Evolutionary conservation across 1,284 basidiomycete species (phyloP).

Genomic region (Malassezia equina): DNA sequence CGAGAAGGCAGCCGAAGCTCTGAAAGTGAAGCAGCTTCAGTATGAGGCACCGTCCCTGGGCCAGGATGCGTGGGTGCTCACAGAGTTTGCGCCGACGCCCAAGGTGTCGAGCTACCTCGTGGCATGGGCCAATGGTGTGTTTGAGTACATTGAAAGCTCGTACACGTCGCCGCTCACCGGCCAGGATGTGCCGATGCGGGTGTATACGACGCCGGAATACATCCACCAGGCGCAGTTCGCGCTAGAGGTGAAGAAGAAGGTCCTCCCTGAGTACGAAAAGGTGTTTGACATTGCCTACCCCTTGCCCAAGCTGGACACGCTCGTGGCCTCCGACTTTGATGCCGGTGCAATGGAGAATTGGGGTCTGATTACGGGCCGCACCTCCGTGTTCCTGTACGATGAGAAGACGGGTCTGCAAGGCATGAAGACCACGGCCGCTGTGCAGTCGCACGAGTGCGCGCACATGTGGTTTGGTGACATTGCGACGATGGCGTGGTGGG

Average conservation of each 20-base stretch:
- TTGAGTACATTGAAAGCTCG: conserved; percentile 62
- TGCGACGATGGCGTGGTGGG: conserved; percentile 87
- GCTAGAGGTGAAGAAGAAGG: conserved; percentile 73
- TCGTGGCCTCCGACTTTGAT: conserved; percentile 62
- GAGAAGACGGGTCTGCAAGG: conserved; percentile 62
- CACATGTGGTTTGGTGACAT: conserved; percentile 66
- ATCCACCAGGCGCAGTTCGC: conserved; percentile 66
- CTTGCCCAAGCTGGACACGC: conserved; percentile 59
- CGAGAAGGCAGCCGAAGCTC: conserved; percentile 13
- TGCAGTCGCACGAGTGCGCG: conserved; percentile 64
- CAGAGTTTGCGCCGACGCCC: conserved; percentile 35
- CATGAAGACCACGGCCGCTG: conserved; percentile 66
- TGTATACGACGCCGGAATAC: conserved; percentile 69
- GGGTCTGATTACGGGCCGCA: conserved; percentile 76
- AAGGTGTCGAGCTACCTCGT: conserved; percentile 80
- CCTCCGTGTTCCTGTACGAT: conserved; percentile 69
- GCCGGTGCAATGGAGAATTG: conserved; percentile 84
- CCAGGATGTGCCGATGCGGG: conserved; percentile 66
- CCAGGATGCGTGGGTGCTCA: conserved; percentile 32
- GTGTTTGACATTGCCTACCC: conserved; percentile 77
- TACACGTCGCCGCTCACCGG: conserved; percentile 72
- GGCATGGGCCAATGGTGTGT: conserved; percentile 76
- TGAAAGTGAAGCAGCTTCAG: conserved; percentile 56
- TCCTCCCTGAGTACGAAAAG: conserved; percentile 79
- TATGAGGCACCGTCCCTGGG: conserved; percentile 54